Evolutionary conservation across 345 rosid genomes (phyloP), one percentile per base, ranked within the genome.

Genomic region (Eutrema japonicum): DNA sequence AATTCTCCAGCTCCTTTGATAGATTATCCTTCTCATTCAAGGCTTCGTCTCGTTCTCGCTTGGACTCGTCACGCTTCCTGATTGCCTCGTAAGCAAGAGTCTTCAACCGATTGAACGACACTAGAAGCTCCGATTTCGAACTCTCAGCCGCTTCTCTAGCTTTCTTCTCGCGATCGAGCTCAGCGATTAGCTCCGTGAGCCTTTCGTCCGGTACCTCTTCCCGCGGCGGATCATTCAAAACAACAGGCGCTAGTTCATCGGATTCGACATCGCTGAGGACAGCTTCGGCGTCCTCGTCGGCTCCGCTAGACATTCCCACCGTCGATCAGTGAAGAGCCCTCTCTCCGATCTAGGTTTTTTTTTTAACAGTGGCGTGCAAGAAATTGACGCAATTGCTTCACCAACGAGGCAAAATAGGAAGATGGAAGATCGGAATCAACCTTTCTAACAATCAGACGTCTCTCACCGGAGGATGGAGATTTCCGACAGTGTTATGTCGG

Each of bases 201-300:
- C 72, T 85, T 70, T 86, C 97, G 27, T 78, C 70, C 14, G 88
- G 75, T 1, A 74, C 47, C 4, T 84, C 85, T 33, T 85, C 96
- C 16, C 38, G 60, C 30, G 78, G 81, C 26, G 86, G 80, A 62
- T 69, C 82, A 22, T 57, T 65, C 22, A 81, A 51, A 26, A 76
- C 81, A 67, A 86, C 76, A 40, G 89, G 78, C 49, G 71, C 70
- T 70, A 91, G 79, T 64, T 85, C 96, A n/a, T 92, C 97, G 30
- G 80, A 83, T 53, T 90, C 98, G 41, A 95, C 92, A 78, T 92
- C 99, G 79, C 99, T 92, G 68, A 92, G 90, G 66, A 92, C 88
- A 12, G 96, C 85, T 56, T 88, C 92, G 35, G 81, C 78, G 63
- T 89, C 97, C 37, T 86, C 92, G 12, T 78, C 89, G 71, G 71